Conservation (phyloP, 2,329 filamentous ascomycete genomes). For the Sarocladium strictum region DNA sequence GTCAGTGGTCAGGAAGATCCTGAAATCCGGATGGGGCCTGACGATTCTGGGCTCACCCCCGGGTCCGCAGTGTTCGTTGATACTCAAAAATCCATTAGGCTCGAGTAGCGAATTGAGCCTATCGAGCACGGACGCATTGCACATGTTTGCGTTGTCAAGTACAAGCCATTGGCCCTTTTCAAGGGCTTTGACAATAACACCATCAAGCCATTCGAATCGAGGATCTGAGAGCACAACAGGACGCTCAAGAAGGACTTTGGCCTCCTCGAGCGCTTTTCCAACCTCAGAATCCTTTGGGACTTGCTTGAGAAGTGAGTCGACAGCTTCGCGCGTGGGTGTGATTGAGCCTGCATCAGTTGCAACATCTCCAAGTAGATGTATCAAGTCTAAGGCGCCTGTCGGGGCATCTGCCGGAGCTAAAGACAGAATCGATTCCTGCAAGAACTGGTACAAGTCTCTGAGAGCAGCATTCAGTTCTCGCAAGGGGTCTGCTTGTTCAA, state of each 20-base stretch:
- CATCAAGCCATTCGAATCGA: constrained; percentile 94
- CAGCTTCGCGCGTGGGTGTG: constrained; percentile 28
- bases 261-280: constrained; percentile 39
- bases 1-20: constrained; percentile 91
- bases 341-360: constrained; percentile 32
- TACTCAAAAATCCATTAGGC: constrained; percentile 77
- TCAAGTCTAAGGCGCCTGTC: constrained; percentile 39
- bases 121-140: constrained; percentile 90
- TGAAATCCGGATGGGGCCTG: constrained; percentile 76
- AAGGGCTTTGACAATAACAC: constrained; percentile 81
- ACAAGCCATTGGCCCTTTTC: constrained; percentile 87
- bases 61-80: constrained; percentile 86
- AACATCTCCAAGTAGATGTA: constrained; percentile 42
- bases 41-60: constrained; percentile 78
- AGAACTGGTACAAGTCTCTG: constrained; percentile 41
- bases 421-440: constrained; percentile 45
- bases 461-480: constrained; percentile 59
- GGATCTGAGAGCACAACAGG: constrained; percentile 61
- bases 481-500: constrained; percentile 84
- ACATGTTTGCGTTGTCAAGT: constrained; percentile 95
- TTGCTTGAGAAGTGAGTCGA: constrained; percentile 33
- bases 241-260: constrained; percentile 43
- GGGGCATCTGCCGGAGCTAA: constrained; percentile 42
- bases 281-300: constrained; percentile 41
- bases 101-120: constrained; percentile 91